Base-by-base conservation (phyloP, 1,284 basidiomycete species). In the Moesziomyces antarcticus region DNA sequence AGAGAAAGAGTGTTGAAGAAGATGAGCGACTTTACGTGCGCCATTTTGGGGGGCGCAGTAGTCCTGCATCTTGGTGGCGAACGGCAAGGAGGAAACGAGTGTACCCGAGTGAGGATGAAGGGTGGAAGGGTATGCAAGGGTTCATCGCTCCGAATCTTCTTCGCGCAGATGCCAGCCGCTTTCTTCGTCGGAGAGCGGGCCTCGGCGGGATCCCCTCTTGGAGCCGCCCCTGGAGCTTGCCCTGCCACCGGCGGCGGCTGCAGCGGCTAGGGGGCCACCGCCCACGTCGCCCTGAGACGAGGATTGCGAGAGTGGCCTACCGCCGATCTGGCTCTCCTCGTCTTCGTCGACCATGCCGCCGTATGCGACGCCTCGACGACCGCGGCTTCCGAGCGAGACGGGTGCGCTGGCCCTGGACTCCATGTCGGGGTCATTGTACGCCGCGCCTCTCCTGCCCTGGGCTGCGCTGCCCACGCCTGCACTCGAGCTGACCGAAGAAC, bases 351-450 rank as follows among this genome's bases (percentile, higher is more conserved):
- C 68, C 35, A 72, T 66, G 20, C 67, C 72, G n/a, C 63, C 62
- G 49, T 80, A 80, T 0, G 72, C 67, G 9, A 55, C 50, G 18
- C 78, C 78, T 40, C 78, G 68, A 7, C 78, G 57, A 21, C 78
- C 78, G 5, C 78, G 56, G 9, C 61, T 55, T 16, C 77, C 77
- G 8, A 80, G 57, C 51, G 73, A 75, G 10, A 71, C 43, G 18
- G 78, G 78, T 2, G 70, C 61, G 3, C 64, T 67, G 1, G 56
- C 59, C 7, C 62, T 27, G 9, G 66, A 67, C 25, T 72, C 61
- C 55, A 66, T 73, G 18, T 76, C 77, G 5, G 68, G 68, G n/a
- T 81, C 79, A 20, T 50, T 64, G 60, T 82, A 81, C 5, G 62
- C 73, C 0, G 59, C 62, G 3, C 80, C 80, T n/a, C 79, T 66